Evolutionary conservation across 345 rosid genomes (phyloP).

Genomic region (Mercurialis annua): DNA sequence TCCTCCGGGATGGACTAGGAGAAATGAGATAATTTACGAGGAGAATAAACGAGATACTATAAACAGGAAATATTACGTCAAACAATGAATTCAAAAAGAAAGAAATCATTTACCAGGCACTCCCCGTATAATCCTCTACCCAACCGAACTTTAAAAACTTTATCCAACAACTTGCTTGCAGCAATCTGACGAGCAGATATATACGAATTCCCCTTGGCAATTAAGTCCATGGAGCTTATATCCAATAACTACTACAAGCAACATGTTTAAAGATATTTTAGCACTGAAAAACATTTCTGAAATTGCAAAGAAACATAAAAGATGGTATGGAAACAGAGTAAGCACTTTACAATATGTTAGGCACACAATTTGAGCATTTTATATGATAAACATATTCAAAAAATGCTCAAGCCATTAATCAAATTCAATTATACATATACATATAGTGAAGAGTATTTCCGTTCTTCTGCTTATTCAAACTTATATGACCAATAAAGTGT

Average conservation of each 20-base stretch:
- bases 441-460: background rate
- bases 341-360: background rate
- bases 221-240: slow-evolving; percentile 47
- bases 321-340: background rate
- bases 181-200: slow-evolving; percentile 39
- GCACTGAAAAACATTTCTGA: background rate
- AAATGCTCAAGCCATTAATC: background rate
- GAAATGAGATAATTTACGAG: background rate
- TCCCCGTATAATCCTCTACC: slow-evolving; percentile 96
- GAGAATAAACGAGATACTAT: background rate
- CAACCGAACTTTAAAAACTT: slow-evolving; percentile 51
- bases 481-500: background rate
- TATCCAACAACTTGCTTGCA: slow-evolving; percentile 63
- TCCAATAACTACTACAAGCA: slow-evolving; percentile 51
- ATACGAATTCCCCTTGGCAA: slow-evolving; percentile 50
- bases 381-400: no score
- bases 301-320: background rate
- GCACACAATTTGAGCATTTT: background rate
- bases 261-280: slow-evolving; percentile 22
- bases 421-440: background rate
- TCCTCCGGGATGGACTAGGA: background rate
- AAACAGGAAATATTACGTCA: background rate
- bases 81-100: background rate
- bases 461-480: background rate
- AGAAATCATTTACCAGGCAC: slow-evolving; percentile 59